Conservation (phyloP, 1,284 basidiomycete genomes). For the Fomes fomentarius region DNA sequence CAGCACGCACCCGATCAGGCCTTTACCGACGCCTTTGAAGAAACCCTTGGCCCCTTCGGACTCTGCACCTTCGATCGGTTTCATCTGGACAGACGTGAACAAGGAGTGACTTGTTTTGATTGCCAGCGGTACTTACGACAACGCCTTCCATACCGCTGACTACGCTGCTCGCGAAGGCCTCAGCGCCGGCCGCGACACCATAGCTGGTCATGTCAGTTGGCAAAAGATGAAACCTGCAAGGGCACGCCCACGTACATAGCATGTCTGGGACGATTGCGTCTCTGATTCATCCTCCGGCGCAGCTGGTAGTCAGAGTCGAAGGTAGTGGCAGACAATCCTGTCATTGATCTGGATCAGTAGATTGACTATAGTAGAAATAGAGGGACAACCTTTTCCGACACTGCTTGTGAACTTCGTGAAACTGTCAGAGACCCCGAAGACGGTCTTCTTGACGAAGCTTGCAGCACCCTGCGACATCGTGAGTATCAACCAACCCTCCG, state of each 20-base stretch:
- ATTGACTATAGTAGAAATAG: background rate
- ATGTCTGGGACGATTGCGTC: slow-evolving; percentile 94
- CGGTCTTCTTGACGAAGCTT: slow-evolving; percentile 98
- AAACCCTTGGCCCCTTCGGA: slow-evolving; percentile 94
- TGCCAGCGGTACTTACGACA: slow-evolving; percentile 71
- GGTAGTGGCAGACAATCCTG: slow-evolving; percentile 93
- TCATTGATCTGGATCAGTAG: slow-evolving; percentile 1
- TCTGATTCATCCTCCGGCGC: slow-evolving; percentile 84
- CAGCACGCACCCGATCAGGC: slow-evolving; percentile 83
- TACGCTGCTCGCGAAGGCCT: slow-evolving; percentile 92
- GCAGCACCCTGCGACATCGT: slow-evolving; percentile 73
- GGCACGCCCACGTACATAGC: slow-evolving; percentile 68
- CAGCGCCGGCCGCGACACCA: slow-evolving; percentile 92
- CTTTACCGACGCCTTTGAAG: slow-evolving; percentile 97
- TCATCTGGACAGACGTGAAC: too few relatives aligned
- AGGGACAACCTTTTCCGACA: slow-evolving; percentile 85
- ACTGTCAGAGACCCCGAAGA: slow-evolving; percentile 95
- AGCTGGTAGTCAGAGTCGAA: slow-evolving; percentile 97
- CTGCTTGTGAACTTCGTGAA: slow-evolving; percentile 97
- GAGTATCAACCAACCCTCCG: too few relatives aligned
- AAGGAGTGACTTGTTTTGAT: too few relatives aligned
- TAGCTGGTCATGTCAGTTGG: slow-evolving; percentile 55
- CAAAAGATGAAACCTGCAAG: slow-evolving; percentile 8
- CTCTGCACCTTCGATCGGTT: slow-evolving; percentile 97
- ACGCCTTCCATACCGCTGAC: slow-evolving; percentile 97